Conservation (phyloP, 202 grass and related monocot species). For the Digitaria exilis region DNA sequence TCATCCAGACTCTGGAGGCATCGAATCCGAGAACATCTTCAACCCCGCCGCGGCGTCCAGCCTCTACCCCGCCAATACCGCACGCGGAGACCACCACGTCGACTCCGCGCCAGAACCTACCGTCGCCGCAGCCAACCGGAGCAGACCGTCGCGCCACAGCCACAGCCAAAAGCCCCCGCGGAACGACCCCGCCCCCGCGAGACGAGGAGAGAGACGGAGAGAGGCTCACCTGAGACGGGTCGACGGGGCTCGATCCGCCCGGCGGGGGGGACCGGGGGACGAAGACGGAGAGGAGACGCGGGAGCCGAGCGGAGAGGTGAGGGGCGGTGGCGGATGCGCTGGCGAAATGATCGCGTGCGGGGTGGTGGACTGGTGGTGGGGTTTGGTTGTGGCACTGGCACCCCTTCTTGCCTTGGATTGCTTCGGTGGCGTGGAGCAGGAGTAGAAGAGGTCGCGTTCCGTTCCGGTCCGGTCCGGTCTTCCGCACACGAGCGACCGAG, state of each 20-base stretch:
- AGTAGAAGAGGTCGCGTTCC: background rate
- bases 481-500: no score
- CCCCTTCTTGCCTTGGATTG: background rate
- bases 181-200: background rate
- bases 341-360: conserved; percentile 24
- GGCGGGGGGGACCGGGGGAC: background rate
- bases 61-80: background rate
- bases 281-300: background rate
- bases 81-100: background rate
- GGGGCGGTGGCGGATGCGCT: conserved; percentile 30
- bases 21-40: background rate
- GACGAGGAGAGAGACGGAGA: background rate
- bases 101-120: background rate
- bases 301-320: background rate
- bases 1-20: background rate
- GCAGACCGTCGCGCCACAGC: background rate
- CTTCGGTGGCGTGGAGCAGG: background rate
- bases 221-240: conserved; percentile 2
- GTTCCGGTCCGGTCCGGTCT: background rate
- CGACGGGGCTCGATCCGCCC: background rate
- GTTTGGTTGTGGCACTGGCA: background rate
- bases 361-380: conserved; percentile 27
- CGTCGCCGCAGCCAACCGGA: background rate
- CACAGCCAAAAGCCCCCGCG: background rate
- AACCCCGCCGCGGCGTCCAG: background rate